A percentile compares a stretch with the other conserved stretches of the same genome.
These are phyloP conservation scores for Leishmania tropica DNA, from an alignment of 208 protist species.

Conservation along the genomic window DNA sequence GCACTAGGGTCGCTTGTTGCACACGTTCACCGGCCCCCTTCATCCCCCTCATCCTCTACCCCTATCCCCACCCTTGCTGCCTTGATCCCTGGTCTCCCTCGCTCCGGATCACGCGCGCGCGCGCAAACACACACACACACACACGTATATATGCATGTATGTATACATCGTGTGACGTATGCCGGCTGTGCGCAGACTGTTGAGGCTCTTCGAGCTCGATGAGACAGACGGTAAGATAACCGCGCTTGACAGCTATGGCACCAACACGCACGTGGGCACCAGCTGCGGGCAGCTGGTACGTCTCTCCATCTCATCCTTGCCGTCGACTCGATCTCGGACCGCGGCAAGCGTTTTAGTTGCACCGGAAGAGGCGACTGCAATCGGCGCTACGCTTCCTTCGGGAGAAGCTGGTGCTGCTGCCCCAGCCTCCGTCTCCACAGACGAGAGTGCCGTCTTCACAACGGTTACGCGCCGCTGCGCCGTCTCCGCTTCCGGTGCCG, in stretches of 20 bases:
- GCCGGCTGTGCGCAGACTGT: slow-evolving; percentile 51
- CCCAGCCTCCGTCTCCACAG: not conserved
- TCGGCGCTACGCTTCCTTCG: not conserved
- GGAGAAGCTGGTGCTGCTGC: not conserved
- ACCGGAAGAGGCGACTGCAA: not conserved
- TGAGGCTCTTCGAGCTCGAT: slow-evolving; percentile 63
- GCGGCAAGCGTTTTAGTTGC: not conserved
- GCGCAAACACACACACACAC: not conserved
- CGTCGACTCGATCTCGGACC: not conserved
- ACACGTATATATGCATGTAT: not conserved
- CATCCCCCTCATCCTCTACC: not conserved
- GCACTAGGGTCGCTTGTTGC: not conserved
- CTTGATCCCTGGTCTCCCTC: not conserved
- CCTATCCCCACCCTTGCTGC: not conserved
- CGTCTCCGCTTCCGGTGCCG: slow-evolving; percentile 7
- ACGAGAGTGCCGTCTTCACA: not conserved
- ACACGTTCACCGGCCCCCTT: not conserved
- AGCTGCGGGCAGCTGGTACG: slow-evolving; percentile 56
- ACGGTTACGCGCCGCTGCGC: slow-evolving; percentile 18
- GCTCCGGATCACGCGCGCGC: not conserved
- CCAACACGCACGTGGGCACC: slow-evolving; percentile 69
- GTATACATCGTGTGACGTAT: slow-evolving; percentile 25
- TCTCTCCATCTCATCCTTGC: slow-evolving; percentile 23
- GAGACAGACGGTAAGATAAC: slow-evolving; percentile 57
- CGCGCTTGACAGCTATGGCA: slow-evolving; percentile 64